phyloP scores from a whole-genome alignment of 1,139 yeast genomes.

The Geotrichum restrictum region DNA sequence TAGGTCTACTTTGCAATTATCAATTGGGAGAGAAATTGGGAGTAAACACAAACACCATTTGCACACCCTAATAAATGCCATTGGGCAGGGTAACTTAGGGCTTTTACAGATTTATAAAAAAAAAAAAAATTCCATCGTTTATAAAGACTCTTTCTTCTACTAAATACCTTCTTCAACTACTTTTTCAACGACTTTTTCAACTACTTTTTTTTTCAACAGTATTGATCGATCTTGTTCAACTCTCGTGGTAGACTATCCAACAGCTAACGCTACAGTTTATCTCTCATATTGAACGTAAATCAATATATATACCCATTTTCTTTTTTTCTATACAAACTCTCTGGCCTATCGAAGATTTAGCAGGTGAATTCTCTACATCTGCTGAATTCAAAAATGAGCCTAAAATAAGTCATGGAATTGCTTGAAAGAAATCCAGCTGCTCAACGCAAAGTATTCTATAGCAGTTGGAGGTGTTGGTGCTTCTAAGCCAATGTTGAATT shows the following conservation, averaged over 20 bases:
- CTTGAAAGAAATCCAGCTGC: neutral
- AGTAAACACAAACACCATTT: too few relatives aligned
- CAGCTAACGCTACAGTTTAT: too few relatives aligned
- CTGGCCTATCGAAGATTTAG: conserved; percentile 19
- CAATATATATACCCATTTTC: too few relatives aligned
- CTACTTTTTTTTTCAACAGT: too few relatives aligned
- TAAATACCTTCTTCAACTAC: neutral
- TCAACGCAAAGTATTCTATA: conserved; percentile 14
- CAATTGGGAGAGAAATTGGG: too few relatives aligned
- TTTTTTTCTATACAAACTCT: too few relatives aligned
- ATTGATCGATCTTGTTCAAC: too few relatives aligned
- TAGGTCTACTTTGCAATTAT: too few relatives aligned
- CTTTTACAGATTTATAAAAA: neutral
- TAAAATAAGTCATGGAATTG: neutral
- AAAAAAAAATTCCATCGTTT: neutral
- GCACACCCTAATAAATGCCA: too few relatives aligned
- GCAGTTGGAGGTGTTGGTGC: conserved; percentile 8
- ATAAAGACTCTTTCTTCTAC: neutral
- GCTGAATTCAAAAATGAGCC: conserved; percentile 20
- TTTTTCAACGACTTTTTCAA: too few relatives aligned
- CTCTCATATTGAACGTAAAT: too few relatives aligned
- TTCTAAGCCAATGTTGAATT: conserved; percentile 1
- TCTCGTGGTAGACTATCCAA: too few relatives aligned
- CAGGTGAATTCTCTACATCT: conserved; percentile 5
- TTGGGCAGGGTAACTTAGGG: conserved; percentile 2